These are phyloP conservation scores for Neurospora sp. DNA, from an alignment of 495 filamentous ascomycete genomes.

Conservation along the genomic window DNA sequence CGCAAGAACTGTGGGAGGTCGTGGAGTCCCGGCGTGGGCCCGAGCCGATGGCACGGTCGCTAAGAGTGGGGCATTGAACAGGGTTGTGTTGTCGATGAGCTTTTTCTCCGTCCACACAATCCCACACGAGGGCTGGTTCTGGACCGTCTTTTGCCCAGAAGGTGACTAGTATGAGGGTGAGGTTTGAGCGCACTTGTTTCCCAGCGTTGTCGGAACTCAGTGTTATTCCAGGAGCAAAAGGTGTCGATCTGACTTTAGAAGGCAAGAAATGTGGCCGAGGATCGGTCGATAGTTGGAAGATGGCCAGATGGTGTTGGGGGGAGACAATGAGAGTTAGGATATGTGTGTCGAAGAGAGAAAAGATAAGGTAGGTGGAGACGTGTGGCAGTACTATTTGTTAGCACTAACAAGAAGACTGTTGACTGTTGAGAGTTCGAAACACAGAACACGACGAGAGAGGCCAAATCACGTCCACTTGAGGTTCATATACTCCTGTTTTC, in stretches of 20 bases:
- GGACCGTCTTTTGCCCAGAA: not conserved
- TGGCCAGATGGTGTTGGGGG: not conserved
- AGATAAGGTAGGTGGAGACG: not conserved
- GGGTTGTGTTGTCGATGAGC: not conserved
- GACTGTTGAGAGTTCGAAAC: not conserved
- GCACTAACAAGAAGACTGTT: not conserved
- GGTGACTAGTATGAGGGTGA: not conserved
- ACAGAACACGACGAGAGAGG: not conserved
- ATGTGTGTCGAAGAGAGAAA: not conserved
- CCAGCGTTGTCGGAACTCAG: not conserved
- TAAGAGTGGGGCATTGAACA: not conserved
- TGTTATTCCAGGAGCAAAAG: not conserved
- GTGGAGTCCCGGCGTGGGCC: slow-evolving; percentile 11
- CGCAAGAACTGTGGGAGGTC: not conserved
- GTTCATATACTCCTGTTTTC: not conserved
- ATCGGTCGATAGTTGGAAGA: not conserved
- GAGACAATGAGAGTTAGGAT: not conserved
- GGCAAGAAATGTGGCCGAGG: not conserved
- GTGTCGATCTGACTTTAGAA: not conserved
- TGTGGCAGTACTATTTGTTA: not conserved
- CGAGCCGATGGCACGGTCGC: not conserved
- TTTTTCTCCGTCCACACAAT: not conserved
- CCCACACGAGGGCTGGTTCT: not conserved
- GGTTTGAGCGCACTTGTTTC: not conserved
- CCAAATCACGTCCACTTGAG: not conserved